Conservation (phyloP, 768 basidiomycete genomes). For the Psilocybe cubensis region DNA sequence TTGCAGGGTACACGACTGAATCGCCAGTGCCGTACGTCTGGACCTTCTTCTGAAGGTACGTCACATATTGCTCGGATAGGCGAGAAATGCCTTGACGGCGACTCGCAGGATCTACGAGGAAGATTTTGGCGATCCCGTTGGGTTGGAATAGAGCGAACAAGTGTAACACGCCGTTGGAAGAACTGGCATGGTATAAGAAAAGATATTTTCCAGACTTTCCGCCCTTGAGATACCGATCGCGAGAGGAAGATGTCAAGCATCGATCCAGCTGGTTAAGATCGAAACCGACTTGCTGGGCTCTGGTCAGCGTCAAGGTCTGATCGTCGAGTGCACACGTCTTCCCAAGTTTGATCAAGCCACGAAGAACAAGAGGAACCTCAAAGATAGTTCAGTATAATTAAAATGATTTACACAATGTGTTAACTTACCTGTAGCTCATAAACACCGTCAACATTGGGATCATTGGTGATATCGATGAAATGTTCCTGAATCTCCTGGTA, state of each 20-base stretch:
- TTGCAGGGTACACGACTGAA: constrained; percentile 67
- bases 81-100: constrained; percentile 81
- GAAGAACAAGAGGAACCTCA: constrained; percentile 82
- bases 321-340: constrained; percentile 77
- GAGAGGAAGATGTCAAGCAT: constrained; percentile 56
- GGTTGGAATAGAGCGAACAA: constrained; percentile 90
- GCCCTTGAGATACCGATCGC: constrained; percentile 73
- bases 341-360: constrained; percentile 83
- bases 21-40: constrained; percentile 39
- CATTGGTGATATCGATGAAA: constrained; percentile 90
- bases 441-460: constrained; percentile 93
- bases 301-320: constrained; percentile 71
- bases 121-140: constrained; percentile 68
- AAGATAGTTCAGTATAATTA: background rate
- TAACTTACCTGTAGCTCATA: constrained; percentile 85
- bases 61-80: constrained; percentile 74
- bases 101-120: constrained; percentile 90
- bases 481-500: constrained; percentile 88
- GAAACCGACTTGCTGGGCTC: constrained; percentile 81
- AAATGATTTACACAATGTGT: background rate
- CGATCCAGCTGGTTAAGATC: constrained; percentile 83
- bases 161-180: constrained; percentile 75
- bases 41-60: constrained; percentile 57
- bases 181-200: constrained; percentile 86
- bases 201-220: constrained; percentile 76